A percentile compares a stretch with the other conserved stretches of the same genome.
Conservation (phyloP, 257 asterid species). For the Plantago major region DNA sequence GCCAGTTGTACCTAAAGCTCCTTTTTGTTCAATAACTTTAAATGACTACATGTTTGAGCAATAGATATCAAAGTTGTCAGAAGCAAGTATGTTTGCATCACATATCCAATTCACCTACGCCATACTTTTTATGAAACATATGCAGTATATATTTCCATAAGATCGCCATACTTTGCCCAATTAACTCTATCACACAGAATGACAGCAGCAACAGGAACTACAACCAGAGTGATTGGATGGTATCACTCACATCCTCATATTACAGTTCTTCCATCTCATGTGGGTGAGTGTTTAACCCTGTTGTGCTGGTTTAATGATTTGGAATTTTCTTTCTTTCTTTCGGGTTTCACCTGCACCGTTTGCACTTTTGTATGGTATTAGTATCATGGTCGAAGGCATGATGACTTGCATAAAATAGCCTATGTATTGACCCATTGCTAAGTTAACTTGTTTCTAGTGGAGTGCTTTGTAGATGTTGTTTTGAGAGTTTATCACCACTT, state of each 20-base stretch:
- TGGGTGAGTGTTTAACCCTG: conserved; percentile 52
- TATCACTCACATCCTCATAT: conserved; percentile 99
- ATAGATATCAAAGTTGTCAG: too few relatives aligned
- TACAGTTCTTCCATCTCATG: conserved; percentile 98
- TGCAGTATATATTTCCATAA: background rate
- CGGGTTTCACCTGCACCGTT: background rate
- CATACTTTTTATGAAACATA: background rate
- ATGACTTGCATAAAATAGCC: too few relatives aligned
- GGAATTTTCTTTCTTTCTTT: background rate
- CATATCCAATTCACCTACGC: background rate
- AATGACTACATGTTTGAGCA: too few relatives aligned
- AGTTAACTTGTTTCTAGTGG: too few relatives aligned
- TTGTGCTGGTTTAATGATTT: background rate
- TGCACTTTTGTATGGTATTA: background rate
- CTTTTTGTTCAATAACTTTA: too few relatives aligned
- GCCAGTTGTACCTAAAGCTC: too few relatives aligned
- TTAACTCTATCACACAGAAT: conserved; percentile 85
- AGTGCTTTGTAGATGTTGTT: too few relatives aligned
- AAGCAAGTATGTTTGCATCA: too few relatives aligned
- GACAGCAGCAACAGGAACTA: conserved; percentile 68
- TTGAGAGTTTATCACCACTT: too few relatives aligned
- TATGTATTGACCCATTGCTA: too few relatives aligned
- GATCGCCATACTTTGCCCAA: conserved; percentile 30
- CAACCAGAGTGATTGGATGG: conserved; percentile 99
- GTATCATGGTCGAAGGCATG: too few relatives aligned